These are phyloP conservation scores for Suillus discolor DNA, from an alignment of 768 basidiomycete genomes.

Conservation along the genomic window DNA sequence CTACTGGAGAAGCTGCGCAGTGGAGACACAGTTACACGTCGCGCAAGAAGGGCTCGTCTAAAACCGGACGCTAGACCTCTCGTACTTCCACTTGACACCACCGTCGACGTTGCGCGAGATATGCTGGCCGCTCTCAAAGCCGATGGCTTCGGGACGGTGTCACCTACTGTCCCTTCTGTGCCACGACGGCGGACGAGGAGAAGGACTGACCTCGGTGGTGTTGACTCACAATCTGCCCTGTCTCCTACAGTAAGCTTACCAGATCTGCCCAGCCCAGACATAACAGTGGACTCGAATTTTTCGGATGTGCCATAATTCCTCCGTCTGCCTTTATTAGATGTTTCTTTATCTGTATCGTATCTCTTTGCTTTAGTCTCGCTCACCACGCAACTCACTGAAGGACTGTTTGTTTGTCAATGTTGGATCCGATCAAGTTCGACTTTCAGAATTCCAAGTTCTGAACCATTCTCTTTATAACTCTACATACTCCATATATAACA, in stretches of 20 bases:
- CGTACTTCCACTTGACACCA: slow-evolving; percentile 17
- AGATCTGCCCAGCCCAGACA: slow-evolving; percentile 32
- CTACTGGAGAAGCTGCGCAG: slow-evolving; percentile 71
- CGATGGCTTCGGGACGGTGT: slow-evolving; percentile 59
- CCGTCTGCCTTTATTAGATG: slow-evolving; percentile 25
- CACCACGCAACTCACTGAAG: slow-evolving; percentile 10
- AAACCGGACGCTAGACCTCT: slow-evolving; percentile 37
- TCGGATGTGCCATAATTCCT: slow-evolving; percentile 29
- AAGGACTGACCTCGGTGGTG: slow-evolving; percentile 36
- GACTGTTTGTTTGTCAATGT: slow-evolving; percentile 9
- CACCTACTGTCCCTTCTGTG: slow-evolving; percentile 43
- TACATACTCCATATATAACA: not conserved
- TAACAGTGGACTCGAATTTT: slow-evolving; percentile 28
- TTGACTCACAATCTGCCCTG: slow-evolving; percentile 31
- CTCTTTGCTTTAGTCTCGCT: slow-evolving; percentile 8
- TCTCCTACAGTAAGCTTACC: slow-evolving; percentile 28
- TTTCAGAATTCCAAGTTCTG: slow-evolving; percentile 4
- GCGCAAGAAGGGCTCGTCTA: slow-evolving; percentile 51
- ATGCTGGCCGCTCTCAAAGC: slow-evolving; percentile 78
- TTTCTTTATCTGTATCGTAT: slow-evolving; percentile 33
- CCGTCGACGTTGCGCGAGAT: slow-evolving; percentile 64
- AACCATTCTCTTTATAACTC: not conserved
- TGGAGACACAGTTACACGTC: slow-evolving; percentile 65
- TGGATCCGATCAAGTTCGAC: not conserved
- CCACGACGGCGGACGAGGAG: slow-evolving; percentile 30